Evolutionary conservation across 441 rosid species (phyloP).

Genomic region (Geranium incanum): DNA sequence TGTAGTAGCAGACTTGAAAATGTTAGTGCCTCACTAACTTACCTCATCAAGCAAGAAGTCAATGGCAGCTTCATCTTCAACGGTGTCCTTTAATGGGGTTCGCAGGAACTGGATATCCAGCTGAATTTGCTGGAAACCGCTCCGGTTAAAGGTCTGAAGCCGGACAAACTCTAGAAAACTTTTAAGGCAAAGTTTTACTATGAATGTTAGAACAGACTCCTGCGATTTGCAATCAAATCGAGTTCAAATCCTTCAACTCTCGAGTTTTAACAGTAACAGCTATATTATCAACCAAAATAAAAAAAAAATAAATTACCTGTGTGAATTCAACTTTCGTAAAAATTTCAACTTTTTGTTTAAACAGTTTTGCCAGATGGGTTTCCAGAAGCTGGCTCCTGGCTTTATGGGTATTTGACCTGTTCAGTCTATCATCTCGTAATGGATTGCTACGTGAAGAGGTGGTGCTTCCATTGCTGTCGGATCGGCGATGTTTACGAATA

Average conservation of each 20-base stretch:
- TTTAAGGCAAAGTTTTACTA: constrained; percentile 74
- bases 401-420: constrained; percentile 60
- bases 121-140: constrained; percentile 98
- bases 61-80: constrained; percentile 78
- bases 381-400: constrained; percentile 95
- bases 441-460: constrained; percentile 81
- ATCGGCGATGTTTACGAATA: constrained; percentile 63
- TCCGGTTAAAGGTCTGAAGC: constrained; percentile 82
- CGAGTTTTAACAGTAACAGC: background rate
- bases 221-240: constrained; percentile 31
- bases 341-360: constrained; percentile 95
- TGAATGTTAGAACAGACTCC: constrained; percentile 75
- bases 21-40: constrained; percentile 9
- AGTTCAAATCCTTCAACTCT: constrained; percentile 17
- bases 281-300: constrained; percentile 4
- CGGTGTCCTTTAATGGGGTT: constrained; percentile 59
- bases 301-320: constrained; percentile 43
- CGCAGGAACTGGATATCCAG: constrained; percentile 88
- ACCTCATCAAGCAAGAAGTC: constrained; percentile 98
- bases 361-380: constrained; percentile 96
- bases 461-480: constrained; percentile 95
- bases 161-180: constrained; percentile 96
- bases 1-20: constrained; percentile 6
- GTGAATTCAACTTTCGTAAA: constrained; percentile 89
- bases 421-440: constrained; percentile 65